Conservation (phyloP, 2,329 filamentous ascomycete genomes). For the Cercospora sojina region DNA sequence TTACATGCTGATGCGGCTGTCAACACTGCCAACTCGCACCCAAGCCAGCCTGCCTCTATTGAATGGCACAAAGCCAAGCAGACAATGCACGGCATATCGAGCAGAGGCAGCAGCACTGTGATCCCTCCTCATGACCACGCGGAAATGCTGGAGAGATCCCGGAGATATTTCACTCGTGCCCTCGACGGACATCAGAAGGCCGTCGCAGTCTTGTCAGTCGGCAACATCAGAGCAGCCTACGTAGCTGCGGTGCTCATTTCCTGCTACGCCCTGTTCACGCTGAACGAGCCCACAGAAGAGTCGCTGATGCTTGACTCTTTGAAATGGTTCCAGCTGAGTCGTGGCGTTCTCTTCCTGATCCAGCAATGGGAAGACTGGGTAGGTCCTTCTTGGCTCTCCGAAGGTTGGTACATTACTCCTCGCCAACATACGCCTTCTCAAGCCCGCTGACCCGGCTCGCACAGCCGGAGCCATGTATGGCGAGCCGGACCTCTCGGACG, state of each 20-base stretch:
- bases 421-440: neutral
- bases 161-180: conserved; percentile 29
- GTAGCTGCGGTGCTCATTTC: conserved; percentile 25
- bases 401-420: conserved; percentile 11
- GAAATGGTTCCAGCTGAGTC: conserved; percentile 27
- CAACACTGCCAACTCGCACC: neutral
- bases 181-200: conserved; percentile 28
- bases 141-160: conserved; percentile 25
- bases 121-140: conserved; percentile 6
- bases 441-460: neutral
- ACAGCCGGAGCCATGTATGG: conserved; percentile 25
- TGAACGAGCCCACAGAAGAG: conserved; percentile 21
- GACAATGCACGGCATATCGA: neutral
- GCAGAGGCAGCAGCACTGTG: neutral
- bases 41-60: neutral
- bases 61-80: conserved; percentile 17
- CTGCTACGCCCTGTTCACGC: conserved; percentile 26
- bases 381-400: conserved; percentile 18
- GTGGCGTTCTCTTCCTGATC: conserved; percentile 22
- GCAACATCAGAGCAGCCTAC: conserved; percentile 26
- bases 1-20: conserved; percentile 6
- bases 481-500: conserved; percentile 22
- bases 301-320: conserved; percentile 22
- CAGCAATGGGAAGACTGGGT: conserved; percentile 16
- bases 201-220: conserved; percentile 15